These are phyloP conservation scores for Santalum album DNA, from an alignment of 164 flowering plant genomes.

Conservation along the genomic window DNA sequence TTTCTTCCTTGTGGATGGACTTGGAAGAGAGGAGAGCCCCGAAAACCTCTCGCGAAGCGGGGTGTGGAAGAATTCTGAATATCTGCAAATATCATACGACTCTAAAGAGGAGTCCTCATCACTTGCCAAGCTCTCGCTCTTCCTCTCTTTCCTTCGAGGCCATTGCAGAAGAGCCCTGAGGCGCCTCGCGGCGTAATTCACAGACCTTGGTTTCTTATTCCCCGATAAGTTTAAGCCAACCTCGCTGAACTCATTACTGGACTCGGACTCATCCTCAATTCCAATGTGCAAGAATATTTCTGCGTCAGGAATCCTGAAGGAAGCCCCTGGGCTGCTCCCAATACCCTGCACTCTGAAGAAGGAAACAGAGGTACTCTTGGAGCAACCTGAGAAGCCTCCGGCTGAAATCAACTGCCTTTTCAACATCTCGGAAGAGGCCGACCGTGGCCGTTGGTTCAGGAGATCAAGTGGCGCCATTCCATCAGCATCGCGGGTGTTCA, in stretches of 20 bases:
- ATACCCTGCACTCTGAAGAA: slow-evolving; percentile 50
- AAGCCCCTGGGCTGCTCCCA: slow-evolving; percentile 79
- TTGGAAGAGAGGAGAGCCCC: slow-evolving; percentile 21
- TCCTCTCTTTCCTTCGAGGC: slow-evolving; percentile 24
- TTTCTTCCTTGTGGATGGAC: slow-evolving; percentile 34
- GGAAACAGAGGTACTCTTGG: slow-evolving; percentile 42
- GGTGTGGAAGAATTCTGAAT: slow-evolving; percentile 10
- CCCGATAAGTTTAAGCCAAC: slow-evolving; percentile 6
- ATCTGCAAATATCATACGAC: slow-evolving; percentile 5
- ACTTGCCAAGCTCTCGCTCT: slow-evolving; percentile 6
- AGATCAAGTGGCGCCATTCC: slow-evolving; percentile 79
- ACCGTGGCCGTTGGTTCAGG: slow-evolving; percentile 52
- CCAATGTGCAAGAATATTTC: slow-evolving; percentile 64
- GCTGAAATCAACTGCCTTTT: slow-evolving; percentile 68
- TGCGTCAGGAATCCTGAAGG: slow-evolving; percentile 72
- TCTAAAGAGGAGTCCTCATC: slow-evolving; percentile 14
- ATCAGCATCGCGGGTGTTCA: slow-evolving; percentile 51
- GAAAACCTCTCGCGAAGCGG: slow-evolving; percentile 39
- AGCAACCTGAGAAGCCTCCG: slow-evolving; percentile 54
- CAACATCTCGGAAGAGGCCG: slow-evolving; percentile 65
- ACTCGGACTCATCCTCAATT: slow-evolving; percentile 36
- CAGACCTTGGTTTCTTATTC: slow-evolving; percentile 25
- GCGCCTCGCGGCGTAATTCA: slow-evolving; percentile 20
- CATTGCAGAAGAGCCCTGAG: slow-evolving; percentile 32
- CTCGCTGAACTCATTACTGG: too few relatives aligned